These are phyloP conservation scores for Colletotrichum tamarilloi DNA, from an alignment of 2,329 filamentous ascomycete genomes.

Conservation along the genomic window DNA sequence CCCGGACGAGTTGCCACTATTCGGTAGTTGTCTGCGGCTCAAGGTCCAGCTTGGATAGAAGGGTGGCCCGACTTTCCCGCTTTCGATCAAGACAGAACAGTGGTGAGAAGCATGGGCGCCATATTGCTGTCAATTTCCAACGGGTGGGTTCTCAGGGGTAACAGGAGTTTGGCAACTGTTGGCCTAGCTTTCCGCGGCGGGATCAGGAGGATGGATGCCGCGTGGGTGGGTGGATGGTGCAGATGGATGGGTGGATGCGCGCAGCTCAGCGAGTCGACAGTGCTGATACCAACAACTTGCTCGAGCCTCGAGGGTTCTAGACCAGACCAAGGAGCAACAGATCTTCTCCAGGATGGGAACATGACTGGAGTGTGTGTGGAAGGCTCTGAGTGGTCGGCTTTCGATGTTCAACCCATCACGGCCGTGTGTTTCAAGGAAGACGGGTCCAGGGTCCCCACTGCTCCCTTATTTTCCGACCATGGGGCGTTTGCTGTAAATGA, in stretches of 20 bases:
- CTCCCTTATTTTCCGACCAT: constrained; percentile 29
- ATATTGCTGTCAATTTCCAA: constrained; percentile 26
- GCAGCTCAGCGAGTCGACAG: background rate
- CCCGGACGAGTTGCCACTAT: constrained; percentile 14
- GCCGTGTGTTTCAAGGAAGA: constrained; percentile 28
- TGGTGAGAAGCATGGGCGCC: constrained; percentile 16
- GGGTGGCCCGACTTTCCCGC: background rate
- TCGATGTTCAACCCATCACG: background rate
- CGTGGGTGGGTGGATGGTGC: constrained; percentile 6
- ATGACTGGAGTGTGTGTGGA: background rate
- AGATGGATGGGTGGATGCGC: background rate
- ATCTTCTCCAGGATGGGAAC: constrained; percentile 15
- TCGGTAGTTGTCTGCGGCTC: constrained; percentile 27
- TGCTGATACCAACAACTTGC: background rate
- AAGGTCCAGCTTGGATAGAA: background rate
- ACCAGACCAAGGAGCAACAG: constrained; percentile 4
- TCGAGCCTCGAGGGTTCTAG: constrained; percentile 7
- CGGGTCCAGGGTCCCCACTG: background rate
- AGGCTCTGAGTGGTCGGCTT: background rate
- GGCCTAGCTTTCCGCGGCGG: constrained; percentile 2
- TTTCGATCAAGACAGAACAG: constrained; percentile 15
- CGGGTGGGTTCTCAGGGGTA: constrained; percentile 8
- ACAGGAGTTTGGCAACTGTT: background rate
- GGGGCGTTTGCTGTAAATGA: constrained; percentile 25
- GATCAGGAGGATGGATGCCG: constrained; percentile 1